phyloP scores from a whole-genome alignment of 2,329 filamentous ascomycete genomes.

The Gnomoniopsis smithogilvyi region DNA sequence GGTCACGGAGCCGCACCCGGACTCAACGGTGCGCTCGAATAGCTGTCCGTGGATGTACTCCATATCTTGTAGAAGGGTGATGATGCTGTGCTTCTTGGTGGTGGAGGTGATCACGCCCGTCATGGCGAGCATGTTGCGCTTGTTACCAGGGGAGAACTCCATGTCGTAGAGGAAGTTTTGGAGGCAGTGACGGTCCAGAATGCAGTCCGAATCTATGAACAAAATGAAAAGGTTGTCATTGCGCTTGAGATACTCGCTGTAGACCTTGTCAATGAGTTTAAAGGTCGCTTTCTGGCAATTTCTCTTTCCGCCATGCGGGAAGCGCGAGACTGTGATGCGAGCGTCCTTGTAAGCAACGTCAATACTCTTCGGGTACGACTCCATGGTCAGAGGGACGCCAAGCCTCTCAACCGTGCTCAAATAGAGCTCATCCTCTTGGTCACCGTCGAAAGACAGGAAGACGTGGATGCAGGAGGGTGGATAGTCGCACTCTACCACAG shows the following conservation, averaged over 20 bases:
- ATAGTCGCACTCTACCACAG: slow-evolving; percentile 91
- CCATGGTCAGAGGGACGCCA: slow-evolving; percentile 73
- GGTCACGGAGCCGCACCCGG: slow-evolving; percentile 88
- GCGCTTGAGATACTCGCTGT: slow-evolving; percentile 77
- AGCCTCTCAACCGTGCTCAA: slow-evolving; percentile 81
- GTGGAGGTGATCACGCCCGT: slow-evolving; percentile 96
- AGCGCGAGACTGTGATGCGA: slow-evolving; percentile 86
- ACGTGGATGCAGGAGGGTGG: slow-evolving; percentile 89
- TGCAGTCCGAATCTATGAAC: slow-evolving; percentile 97
- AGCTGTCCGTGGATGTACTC: slow-evolving; percentile 97
- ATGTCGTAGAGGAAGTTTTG: slow-evolving; percentile 99
- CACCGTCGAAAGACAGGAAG: slow-evolving; percentile 93
- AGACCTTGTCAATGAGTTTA: slow-evolving; percentile 89
- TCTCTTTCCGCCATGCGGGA: slow-evolving; percentile 89
- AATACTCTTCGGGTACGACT: slow-evolving; percentile 83
- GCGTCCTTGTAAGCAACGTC: slow-evolving; percentile 81
- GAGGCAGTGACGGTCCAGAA: slow-evolving; percentile 84
- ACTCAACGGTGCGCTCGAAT: slow-evolving; percentile 94
- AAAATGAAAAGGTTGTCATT: slow-evolving; percentile 94
- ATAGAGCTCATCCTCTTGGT: slow-evolving; percentile 84
- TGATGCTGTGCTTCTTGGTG: slow-evolving; percentile 80
- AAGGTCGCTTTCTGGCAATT: slow-evolving; percentile 93
- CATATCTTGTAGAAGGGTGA: slow-evolving; percentile 94
- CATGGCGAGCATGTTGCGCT: slow-evolving; percentile 93
- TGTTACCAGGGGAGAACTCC: slow-evolving; percentile 92